phyloP scores from a whole-genome alignment of 2,329 filamentous ascomycete genomes.

The Phialocephala subalpina region DNA sequence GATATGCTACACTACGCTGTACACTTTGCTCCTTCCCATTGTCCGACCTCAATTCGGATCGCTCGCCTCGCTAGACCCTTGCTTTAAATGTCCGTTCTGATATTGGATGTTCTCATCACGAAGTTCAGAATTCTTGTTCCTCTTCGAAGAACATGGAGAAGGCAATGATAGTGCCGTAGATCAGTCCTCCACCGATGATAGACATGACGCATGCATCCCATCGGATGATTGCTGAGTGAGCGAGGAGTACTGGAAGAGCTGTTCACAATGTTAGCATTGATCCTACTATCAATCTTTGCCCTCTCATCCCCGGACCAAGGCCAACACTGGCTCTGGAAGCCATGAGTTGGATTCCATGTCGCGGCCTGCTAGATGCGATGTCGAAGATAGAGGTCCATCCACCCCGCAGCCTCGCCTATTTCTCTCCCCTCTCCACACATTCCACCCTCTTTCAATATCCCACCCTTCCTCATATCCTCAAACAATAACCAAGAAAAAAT shows the following conservation, averaged over 20 bases:
- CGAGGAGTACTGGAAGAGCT: constrained; percentile 90
- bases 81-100: neutral
- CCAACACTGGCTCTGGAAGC: constrained; percentile 39
- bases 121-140: constrained; percentile 84
- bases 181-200: constrained; percentile 88
- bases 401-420: neutral
- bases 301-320: constrained; percentile 22
- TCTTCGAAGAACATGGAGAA: constrained; percentile 99
- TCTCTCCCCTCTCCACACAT: neutral
- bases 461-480: neutral
- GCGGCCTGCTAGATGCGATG: constrained; percentile 3
- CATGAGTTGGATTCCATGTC: constrained; percentile 40
- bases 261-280: constrained; percentile 28
- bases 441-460: neutral
- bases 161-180: constrained; percentile 98
- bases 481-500: neutral
- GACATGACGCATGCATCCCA: constrained; percentile 94
- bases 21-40: neutral
- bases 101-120: neutral
- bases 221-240: constrained; percentile 84
- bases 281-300: neutral
- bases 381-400: neutral
- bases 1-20: constrained; percentile 15
- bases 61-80: constrained; percentile 1
- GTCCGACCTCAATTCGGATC: neutral